A percentile compares a stretch with the other conserved stretches of the same genome.
Evolutionary conservation across 78 protist genomes (phyloP).

Genomic region (Cyanophora paradoxa): DNA sequence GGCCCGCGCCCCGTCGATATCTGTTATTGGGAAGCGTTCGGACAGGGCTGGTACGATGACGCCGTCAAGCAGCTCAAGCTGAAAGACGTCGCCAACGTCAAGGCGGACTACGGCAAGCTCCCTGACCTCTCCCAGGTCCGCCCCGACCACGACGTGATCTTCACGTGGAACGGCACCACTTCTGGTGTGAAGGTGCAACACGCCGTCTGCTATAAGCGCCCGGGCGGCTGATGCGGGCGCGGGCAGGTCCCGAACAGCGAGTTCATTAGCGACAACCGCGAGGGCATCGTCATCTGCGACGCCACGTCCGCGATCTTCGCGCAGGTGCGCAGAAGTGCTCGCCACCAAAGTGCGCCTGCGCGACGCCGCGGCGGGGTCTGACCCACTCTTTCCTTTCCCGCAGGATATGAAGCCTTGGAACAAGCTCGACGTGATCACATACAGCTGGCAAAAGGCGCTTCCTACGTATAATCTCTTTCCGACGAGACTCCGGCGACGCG

Average conservation of each 20-base stretch:
- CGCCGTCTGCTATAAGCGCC: too few relatives aligned
- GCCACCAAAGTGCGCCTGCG: too few relatives aligned
- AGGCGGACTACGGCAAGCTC: constrained; percentile 27
- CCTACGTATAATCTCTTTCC: neutral
- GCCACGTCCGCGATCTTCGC: constrained; percentile 47
- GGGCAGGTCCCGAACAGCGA: constrained; percentile 26
- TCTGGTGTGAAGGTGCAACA: constrained; percentile 38
- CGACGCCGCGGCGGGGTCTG: too few relatives aligned
- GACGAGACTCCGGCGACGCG: too few relatives aligned
- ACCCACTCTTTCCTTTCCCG: constrained; percentile 4
- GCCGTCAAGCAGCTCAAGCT: constrained; percentile 36
- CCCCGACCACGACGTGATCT: constrained; percentile 31
- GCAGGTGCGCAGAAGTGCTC: too few relatives aligned
- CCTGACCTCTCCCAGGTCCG: constrained; percentile 26
- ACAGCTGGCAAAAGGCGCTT: constrained; percentile 48
- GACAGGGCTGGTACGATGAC: constrained; percentile 32
- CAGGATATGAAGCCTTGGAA: constrained; percentile 38
- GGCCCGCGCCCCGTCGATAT: constrained; percentile 43
- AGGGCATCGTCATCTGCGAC: constrained; percentile 45
- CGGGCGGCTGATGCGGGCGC: too few relatives aligned
- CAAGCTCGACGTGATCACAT: constrained; percentile 49
- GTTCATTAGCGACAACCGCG: constrained; percentile 30
- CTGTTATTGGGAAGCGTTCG: constrained; percentile 45
- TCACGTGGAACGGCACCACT: constrained; percentile 54
- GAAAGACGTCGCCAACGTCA: neutral